Conservation (phyloP, 176 grass and related monocot species). For the Stipa capillata region DNA sequence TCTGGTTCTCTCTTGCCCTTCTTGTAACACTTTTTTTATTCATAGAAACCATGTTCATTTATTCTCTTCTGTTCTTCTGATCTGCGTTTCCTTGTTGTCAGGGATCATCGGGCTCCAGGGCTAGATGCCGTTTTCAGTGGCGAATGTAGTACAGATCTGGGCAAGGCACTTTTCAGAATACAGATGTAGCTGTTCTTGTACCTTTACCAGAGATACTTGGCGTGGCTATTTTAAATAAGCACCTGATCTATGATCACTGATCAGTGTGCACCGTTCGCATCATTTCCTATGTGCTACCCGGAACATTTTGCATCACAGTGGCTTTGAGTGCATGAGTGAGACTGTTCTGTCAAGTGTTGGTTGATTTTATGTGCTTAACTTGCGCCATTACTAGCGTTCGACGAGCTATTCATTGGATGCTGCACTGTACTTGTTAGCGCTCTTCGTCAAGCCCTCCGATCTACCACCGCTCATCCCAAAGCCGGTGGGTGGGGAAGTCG, state of each 20-base stretch:
- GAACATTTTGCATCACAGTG: slow-evolving; percentile 1
- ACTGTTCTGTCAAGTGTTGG: background rate
- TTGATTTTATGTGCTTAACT: background rate
- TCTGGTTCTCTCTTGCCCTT: background rate
- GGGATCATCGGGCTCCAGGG: slow-evolving; percentile 83
- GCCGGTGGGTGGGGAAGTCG: too few species aligned
- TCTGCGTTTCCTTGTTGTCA: background rate
- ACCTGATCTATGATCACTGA: slow-evolving; percentile 3
- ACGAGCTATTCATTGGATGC: too few species aligned
- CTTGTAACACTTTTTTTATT: background rate
- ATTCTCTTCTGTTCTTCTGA: background rate
- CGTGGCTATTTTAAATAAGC: slow-evolving; percentile 21
- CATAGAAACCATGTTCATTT: background rate
- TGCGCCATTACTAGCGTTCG: background rate
- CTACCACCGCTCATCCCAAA: too few species aligned
- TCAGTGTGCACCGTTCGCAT: background rate
- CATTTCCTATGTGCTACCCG: background rate
- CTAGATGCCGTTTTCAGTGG: slow-evolving; percentile 1
- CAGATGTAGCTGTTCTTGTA: background rate
- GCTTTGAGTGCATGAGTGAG: background rate
- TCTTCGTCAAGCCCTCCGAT: too few species aligned
- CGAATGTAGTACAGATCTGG: background rate
- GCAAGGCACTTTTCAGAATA: background rate
- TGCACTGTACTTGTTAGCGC: too few species aligned
- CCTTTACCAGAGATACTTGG: background rate